Evolutionary conservation across 2,329 filamentous ascomycete species (phyloP).

Genomic region (Anthostomella pinea): DNA sequence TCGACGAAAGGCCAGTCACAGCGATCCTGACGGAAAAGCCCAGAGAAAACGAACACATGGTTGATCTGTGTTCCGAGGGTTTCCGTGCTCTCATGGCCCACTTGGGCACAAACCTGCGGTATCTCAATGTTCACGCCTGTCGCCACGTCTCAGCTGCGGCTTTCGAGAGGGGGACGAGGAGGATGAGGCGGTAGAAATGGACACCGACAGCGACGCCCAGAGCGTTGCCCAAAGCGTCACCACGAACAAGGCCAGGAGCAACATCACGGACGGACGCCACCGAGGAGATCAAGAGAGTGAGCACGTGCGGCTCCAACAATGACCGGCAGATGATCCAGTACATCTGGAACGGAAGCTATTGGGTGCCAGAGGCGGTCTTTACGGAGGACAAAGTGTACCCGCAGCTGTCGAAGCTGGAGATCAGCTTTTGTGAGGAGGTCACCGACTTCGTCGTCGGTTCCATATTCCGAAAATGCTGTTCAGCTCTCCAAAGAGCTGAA

Average conservation of each 20-base stretch:
- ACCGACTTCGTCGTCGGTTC: conserved; percentile 62
- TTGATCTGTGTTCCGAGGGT: conserved; percentile 73
- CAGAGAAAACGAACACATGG: conserved; percentile 58
- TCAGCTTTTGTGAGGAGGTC: conserved; percentile 71
- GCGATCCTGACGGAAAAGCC: conserved; percentile 65
- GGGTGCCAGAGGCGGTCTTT: no score
- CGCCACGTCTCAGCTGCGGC: conserved; percentile 72
- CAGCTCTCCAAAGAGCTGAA: conserved; percentile 57
- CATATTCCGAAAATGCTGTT: conserved; percentile 64
- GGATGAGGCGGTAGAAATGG: no score
- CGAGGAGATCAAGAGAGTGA: no score
- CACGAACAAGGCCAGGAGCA: no score
- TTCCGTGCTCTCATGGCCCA: conserved; percentile 83
- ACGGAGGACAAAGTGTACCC: conserved; percentile 59
- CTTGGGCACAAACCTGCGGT: conserved; percentile 63
- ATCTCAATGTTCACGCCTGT: conserved; percentile 78
- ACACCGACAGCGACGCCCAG: no score
- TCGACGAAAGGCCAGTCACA: no score
- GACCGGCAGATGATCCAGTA: no score
- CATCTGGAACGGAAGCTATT: no score
- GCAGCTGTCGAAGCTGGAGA: conserved; percentile 66
- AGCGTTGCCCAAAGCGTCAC: no score
- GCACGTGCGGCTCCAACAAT: no score
- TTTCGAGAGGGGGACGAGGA: no score
- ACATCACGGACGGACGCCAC: no score